Evolutionary conservation across 1,284 basidiomycete genomes (phyloP), one percentile per base, ranked within the genome.

Genomic region (Puccinia polysora): DNA sequence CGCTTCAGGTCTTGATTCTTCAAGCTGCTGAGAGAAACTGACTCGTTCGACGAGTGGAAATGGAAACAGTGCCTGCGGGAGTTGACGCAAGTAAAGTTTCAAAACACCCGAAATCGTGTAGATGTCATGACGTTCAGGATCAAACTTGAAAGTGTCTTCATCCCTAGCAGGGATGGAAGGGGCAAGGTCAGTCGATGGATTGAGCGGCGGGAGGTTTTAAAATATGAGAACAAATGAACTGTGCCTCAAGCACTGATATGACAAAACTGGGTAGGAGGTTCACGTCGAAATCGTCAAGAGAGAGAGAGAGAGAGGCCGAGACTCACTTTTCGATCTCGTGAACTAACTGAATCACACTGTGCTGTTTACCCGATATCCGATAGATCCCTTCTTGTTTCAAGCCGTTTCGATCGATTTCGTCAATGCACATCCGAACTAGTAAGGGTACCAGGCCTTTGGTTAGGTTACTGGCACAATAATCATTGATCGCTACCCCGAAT

Each of bases 51-150:
- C 85, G 36, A 91, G 82, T 1, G 89, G 83, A 77, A 90, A 90
- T 75, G 83, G 87, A 82, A 97, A 94, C n/a, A 97, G 84, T 0
- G 94, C 90, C 76, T 94, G 90, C 0, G 95, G 93, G 2, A 98
- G 82, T 78, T 94, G 91, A 36, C 95, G 87, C 45, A 99, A 83
- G 81, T 92, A 94, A 49, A 89, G 82, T 84, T 98, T 97, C 71
- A 99, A 82, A 58, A 98, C 84, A 0, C 91, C 91, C 4, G 91
- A 86, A n/a, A 97, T 88, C 10, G 88, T 89, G 77, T 87, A 90
- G 0, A 94, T 84, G 78, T 98, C 96, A 77, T 96, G 90, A 55
- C 85, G 85, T 5, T 84, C 81, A 12, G 84, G 82, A 52, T 86
- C 85, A 78, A 98, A 95, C 68, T 84, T 81, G 80, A 97, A 97